phyloP scores from a whole-genome alignment of 2,329 filamentous ascomycete genomes.

The Botrytis tulipae region DNA sequence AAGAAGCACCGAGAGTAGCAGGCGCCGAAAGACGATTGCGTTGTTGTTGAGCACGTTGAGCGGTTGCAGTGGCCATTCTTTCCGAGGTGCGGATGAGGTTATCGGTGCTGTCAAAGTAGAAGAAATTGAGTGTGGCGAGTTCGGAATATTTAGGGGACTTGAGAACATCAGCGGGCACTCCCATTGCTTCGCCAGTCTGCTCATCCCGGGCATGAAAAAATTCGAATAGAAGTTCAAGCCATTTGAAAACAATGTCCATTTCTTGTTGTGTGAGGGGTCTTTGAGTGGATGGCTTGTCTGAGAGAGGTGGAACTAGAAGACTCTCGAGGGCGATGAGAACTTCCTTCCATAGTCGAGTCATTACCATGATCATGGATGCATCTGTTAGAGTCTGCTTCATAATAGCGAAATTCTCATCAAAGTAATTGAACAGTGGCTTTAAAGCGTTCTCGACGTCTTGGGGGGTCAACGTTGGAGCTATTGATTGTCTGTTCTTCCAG shows the following conservation, averaged over 20 bases:
- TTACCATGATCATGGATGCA: slow-evolving; percentile 96
- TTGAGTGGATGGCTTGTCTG: slow-evolving; percentile 89
- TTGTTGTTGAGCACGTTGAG: slow-evolving; percentile 71
- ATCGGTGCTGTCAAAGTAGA: slow-evolving; percentile 92
- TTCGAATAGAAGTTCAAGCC: slow-evolving; percentile 84
- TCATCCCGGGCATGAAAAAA: slow-evolving; percentile 96
- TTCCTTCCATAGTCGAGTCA: slow-evolving; percentile 98
- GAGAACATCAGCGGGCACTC: slow-evolving; percentile 85
- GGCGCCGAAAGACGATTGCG: slow-evolving; percentile 71
- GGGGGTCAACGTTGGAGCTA: slow-evolving; percentile 59
- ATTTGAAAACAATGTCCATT: slow-evolving; percentile 91
- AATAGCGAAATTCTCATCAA: slow-evolving; percentile 97
- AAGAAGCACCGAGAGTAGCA: slow-evolving; percentile 51
- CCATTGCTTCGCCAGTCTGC: slow-evolving; percentile 75
- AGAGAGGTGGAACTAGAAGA: slow-evolving; percentile 87
- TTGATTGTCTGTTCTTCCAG: slow-evolving; percentile 60
- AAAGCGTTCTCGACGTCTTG: slow-evolving; percentile 78
- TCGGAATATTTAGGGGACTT: slow-evolving; percentile 99
- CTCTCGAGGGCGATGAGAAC: slow-evolving; percentile 88
- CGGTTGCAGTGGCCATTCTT: slow-evolving; percentile 86
- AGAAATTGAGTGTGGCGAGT: slow-evolving; percentile 93
- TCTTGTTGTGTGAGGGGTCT: slow-evolving; percentile 81
- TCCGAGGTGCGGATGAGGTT: slow-evolving; percentile 94
- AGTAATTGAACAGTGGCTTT: slow-evolving; percentile 85
- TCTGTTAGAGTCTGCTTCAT: slow-evolving; percentile 97